Evolutionary conservation across 441 rosid species (phyloP), one percentile per base, ranked within the genome.

Genomic region (Omphalea diandra): DNA sequence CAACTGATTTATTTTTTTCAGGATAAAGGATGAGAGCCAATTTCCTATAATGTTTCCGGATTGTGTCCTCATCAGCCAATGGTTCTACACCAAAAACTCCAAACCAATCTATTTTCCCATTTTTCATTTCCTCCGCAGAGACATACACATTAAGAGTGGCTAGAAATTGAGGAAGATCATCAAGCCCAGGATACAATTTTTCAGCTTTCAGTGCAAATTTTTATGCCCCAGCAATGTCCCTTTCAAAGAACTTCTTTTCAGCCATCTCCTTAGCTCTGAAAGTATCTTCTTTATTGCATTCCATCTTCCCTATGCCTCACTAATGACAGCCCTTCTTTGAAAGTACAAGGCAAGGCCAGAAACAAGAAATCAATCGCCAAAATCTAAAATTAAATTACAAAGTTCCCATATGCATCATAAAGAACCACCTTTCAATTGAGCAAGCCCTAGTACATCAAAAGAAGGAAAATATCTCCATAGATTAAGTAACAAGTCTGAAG

Each of bases 251-350:
- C 85, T 93, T 95, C 71, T 82, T 86, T 82, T 88, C 97, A 7
- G 99, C 96, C 62, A 93, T 86, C 68, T 85, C 85, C 81, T 82
- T 93, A 7, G 93, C 97, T 78, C 90, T 85, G 66, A 69, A 40
- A 35, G 98, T 98, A 73, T 87, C 96, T 44, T 89, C 99, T 77
- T 76, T 90, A 52, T 92, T 93, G 79, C 93, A 93, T 50, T 95
- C 99, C 99, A 95, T 90, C 41, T 53, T 49, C 50, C 11, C 65
- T 9, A 9, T 35, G 35, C 61, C 65, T 43, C 15, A 20, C 69
- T 24, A 10, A n/a, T 36, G 33, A 24, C 26, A 54, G 65, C 46
- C 55, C 72, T 71, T 59, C 20, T 35, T 40, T 24, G 24, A 5
- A 38, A 41, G 44, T 18, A 7, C 46, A n/a, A 9, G 41, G 7